Evolutionary conservation across 2,329 filamentous ascomycete species (phyloP).

Genomic region (Fusarium agapanthi): DNA sequence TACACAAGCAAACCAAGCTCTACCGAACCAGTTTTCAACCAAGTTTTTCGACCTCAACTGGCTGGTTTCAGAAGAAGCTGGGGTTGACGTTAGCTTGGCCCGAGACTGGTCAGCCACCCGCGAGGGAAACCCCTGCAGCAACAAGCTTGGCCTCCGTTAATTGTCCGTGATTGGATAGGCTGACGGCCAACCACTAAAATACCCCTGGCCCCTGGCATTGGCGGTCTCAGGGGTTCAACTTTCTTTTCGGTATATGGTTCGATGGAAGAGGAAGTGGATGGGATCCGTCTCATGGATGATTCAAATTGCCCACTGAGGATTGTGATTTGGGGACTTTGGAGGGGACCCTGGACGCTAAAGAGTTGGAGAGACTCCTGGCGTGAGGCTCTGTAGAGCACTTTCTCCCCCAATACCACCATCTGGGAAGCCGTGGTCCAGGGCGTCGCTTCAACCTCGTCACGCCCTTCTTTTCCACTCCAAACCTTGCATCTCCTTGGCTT

Average conservation of each 20-base stretch:
- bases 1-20: neutral
- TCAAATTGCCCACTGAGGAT: constrained; percentile 10
- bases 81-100: constrained; percentile 28
- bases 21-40: neutral
- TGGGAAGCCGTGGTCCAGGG: constrained; percentile 3
- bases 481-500: constrained; percentile 29
- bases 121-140: constrained; percentile 21
- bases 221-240: constrained; percentile 34
- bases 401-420: neutral
- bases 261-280: constrained; percentile 14
- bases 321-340: neutral
- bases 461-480: constrained; percentile 18
- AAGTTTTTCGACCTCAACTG: constrained; percentile 14
- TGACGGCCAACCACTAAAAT: constrained; percentile 5
- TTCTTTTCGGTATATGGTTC: constrained; percentile 22
- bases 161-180: constrained; percentile 1
- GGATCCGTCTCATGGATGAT: constrained; percentile 13
- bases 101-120: constrained; percentile 27
- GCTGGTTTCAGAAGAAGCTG: constrained; percentile 40
- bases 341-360: neutral
- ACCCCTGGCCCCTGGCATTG: constrained; percentile 4
- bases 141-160: constrained; percentile 6
- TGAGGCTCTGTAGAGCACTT: constrained; percentile 1
- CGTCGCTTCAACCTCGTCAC: constrained; percentile 23
- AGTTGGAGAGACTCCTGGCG: constrained; percentile 27